phyloP scores from a whole-genome alignment of 345 rosid species.

The Gossypioides kirkii region DNA sequence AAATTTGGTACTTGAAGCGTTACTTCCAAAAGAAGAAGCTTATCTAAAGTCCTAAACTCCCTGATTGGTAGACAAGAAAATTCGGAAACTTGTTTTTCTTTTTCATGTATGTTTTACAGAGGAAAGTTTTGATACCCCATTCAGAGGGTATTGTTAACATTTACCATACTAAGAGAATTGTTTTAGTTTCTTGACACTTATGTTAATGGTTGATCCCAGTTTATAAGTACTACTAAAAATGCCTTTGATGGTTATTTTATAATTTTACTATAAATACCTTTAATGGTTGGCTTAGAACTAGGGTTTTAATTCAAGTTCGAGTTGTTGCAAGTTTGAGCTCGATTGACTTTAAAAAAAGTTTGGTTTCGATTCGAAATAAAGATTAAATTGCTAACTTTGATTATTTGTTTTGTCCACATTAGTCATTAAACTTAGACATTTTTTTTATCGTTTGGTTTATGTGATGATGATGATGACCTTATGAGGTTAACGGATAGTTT shows the following conservation, averaged over 20 bases:
- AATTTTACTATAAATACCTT: neutral
- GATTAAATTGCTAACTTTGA: no score
- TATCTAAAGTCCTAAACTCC: slow-evolving; percentile 32
- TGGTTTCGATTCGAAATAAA: neutral
- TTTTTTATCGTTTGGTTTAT: no score
- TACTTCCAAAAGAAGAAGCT: slow-evolving; percentile 88
- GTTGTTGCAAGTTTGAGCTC: neutral
- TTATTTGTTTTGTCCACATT: no score
- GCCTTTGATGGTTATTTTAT: no score
- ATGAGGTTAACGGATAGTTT: no score
- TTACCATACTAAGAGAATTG: neutral
- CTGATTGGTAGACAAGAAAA: slow-evolving; percentile 2
- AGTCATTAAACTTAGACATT: no score
- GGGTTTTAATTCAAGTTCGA: neutral
- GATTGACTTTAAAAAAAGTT: no score
- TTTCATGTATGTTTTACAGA: neutral
- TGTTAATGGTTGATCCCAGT: neutral
- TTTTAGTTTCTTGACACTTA: neutral
- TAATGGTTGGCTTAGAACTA: neutral
- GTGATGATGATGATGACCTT: no score
- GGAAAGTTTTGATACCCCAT: neutral
- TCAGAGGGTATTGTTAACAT: neutral
- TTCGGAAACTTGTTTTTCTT: neutral
- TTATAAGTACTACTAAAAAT: no score
- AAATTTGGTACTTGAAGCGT: slow-evolving; percentile 73